Conservation (phyloP, 495 filamentous ascomycete species). For the Amorphotheca resinae region DNA sequence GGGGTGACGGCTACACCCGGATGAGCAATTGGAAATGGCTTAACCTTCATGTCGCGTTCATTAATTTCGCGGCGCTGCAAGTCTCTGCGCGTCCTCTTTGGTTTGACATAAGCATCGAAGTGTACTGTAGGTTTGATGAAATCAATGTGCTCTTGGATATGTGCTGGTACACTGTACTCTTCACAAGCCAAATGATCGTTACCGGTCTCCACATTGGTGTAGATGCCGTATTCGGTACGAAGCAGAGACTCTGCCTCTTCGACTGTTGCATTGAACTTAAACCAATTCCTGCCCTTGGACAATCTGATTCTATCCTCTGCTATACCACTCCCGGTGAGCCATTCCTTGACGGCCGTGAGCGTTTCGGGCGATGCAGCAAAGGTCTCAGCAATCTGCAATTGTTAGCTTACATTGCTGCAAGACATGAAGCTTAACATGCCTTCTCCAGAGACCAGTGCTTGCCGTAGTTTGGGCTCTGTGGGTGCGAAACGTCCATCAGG, state of each 20-base stretch:
- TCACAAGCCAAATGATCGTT: slow-evolving; percentile 25
- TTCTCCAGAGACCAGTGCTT: slow-evolving; percentile 12
- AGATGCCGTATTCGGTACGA: slow-evolving; percentile 43
- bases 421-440: not conserved
- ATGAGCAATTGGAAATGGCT: not conserved
- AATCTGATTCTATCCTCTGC: slow-evolving; percentile 3
- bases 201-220: slow-evolving; percentile 32
- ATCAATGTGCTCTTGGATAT: slow-evolving; percentile 40
- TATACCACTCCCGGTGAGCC: slow-evolving; percentile 9
- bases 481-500: slow-evolving; percentile 32
- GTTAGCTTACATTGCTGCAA: not conserved
- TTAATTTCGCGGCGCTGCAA: not conserved
- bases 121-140: slow-evolving; percentile 32
- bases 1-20: not conserved
- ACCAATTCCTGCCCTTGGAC: slow-evolving; percentile 4
- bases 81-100: slow-evolving; percentile 9
- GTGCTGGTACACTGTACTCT: slow-evolving; percentile 39
- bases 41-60: slow-evolving; percentile 6
- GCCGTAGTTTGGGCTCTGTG: slow-evolving; percentile 8
- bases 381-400: slow-evolving; percentile 4
- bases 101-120: slow-evolving; percentile 13
- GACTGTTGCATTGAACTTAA: slow-evolving; percentile 32
- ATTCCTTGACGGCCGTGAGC: slow-evolving; percentile 6
- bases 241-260: slow-evolving; percentile 44
- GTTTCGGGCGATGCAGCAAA: slow-evolving; percentile 7